These are phyloP conservation scores for Rosa rugosa DNA, from an alignment of 306 rosid genomes.

Conservation along the genomic window DNA sequence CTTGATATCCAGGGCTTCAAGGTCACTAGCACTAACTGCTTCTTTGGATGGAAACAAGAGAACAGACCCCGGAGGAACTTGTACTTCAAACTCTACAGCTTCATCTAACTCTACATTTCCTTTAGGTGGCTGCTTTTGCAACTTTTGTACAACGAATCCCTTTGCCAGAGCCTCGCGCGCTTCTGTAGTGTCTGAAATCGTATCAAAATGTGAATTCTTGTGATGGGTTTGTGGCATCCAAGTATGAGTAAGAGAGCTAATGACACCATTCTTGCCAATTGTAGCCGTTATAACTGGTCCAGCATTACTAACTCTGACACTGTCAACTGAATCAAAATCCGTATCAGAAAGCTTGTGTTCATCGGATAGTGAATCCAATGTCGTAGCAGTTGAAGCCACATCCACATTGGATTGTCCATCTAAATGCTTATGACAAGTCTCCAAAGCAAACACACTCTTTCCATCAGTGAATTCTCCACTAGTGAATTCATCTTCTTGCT, in stretches of 20 bases:
- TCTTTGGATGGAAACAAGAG: slow-evolving; percentile 72
- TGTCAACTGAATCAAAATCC: slow-evolving; percentile 13
- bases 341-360: neutral
- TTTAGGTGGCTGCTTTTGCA: slow-evolving; percentile 37
- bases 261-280: slow-evolving; percentile 59
- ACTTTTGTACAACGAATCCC: slow-evolving; percentile 67
- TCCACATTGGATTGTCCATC: neutral
- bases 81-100: slow-evolving; percentile 59
- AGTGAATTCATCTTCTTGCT: slow-evolving; percentile 9
- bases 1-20: slow-evolving; percentile 38
- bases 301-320: slow-evolving; percentile 11
- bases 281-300: slow-evolving; percentile 39
- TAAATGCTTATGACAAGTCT: neutral
- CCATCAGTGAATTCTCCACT: slow-evolving; percentile 6
- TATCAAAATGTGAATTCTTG: slow-evolving; percentile 31
- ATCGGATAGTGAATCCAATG: slow-evolving; percentile 8
- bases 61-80: slow-evolving; percentile 62
- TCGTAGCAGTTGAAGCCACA: slow-evolving; percentile 1
- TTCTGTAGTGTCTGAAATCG: slow-evolving; percentile 38
- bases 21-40: slow-evolving; percentile 42
- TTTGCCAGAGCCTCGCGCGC: slow-evolving; percentile 58
- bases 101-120: slow-evolving; percentile 43
- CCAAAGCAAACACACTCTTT: neutral
- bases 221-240: slow-evolving; percentile 43
- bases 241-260: slow-evolving; percentile 48